Conservation (phyloP, 108 stramenopile genomes). For the Ochromonas danica region DNA sequence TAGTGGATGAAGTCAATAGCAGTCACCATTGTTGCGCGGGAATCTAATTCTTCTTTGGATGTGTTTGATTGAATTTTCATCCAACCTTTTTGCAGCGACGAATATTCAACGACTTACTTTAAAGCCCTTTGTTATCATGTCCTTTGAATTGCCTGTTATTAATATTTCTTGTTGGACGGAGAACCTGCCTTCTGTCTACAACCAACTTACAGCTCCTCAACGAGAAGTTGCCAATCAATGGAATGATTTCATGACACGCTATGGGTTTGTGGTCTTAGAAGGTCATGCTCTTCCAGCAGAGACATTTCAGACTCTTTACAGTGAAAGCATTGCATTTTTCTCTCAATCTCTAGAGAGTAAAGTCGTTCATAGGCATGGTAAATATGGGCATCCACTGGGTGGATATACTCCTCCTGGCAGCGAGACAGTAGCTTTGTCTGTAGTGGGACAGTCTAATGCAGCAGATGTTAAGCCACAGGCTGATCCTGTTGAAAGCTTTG, state of each 20-base stretch:
- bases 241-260: not conserved
- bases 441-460: not conserved
- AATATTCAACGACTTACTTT: no score
- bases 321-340: constrained; percentile 1
- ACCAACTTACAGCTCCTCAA: not conserved
- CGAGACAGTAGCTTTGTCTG: constrained; percentile 20
- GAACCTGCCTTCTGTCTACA: not conserved
- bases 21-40: no score
- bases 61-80: no score
- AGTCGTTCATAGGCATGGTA: not conserved
- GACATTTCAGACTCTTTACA: not conserved
- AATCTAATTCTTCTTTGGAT: no score
- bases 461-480: not conserved
- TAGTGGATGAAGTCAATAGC: no score
- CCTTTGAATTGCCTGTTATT: constrained; percentile 7
- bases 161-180: not conserved
- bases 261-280: constrained; percentile 1
- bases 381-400: constrained; percentile 23
- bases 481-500: constrained; percentile 32
- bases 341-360: not conserved
- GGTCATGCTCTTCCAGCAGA: not conserved
- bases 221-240: constrained; percentile 6
- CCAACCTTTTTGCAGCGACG: no score
- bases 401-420: constrained; percentile 26
- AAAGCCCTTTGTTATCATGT: no score